Evolutionary conservation across 1,284 basidiomycete species (phyloP).

Genomic region (Erythrobasidium hasegawianum): DNA sequence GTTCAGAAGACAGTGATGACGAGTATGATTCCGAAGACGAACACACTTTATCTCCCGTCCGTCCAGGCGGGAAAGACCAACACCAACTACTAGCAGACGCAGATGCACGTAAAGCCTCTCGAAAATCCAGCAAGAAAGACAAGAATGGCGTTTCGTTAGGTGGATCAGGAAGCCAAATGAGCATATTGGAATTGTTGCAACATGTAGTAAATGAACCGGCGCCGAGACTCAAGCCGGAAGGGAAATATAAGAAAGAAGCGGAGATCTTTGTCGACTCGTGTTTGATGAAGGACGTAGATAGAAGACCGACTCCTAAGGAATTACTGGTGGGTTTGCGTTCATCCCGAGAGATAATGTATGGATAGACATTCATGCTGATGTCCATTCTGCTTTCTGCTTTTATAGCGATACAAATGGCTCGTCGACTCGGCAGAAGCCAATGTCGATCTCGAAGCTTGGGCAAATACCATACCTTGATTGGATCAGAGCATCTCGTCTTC

Average conservation of each 20-base stretch:
- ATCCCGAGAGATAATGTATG: not conserved
- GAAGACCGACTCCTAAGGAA: slow-evolving; percentile 72
- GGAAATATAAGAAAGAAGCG: slow-evolving; percentile 45
- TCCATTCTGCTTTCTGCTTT: not conserved
- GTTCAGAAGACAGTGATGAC: slow-evolving; percentile 55
- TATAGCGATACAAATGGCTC: slow-evolving; percentile 44
- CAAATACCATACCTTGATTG: slow-evolving; percentile 41
- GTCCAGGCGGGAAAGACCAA: slow-evolving; percentile 38
- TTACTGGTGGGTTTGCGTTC: slow-evolving; percentile 55
- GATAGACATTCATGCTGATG: not conserved
- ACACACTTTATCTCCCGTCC: slow-evolving; percentile 41
- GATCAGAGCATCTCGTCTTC: no score
- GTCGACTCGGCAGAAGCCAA: slow-evolving; percentile 37
- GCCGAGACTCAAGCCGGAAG: slow-evolving; percentile 63
- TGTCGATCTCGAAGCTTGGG: slow-evolving; percentile 45
- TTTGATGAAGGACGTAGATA: slow-evolving; percentile 66
- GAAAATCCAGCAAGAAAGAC: slow-evolving; percentile 25
- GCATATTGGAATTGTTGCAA: slow-evolving; percentile 90
- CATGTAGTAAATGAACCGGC: slow-evolving; percentile 97
- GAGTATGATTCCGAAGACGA: slow-evolving; percentile 45
- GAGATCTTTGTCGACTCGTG: slow-evolving; percentile 58
- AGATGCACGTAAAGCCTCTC: slow-evolving; percentile 35
- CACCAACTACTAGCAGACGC: slow-evolving; percentile 25
- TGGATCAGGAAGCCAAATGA: slow-evolving; percentile 90
- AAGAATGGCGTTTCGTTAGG: slow-evolving; percentile 72